Evolutionary conservation across 768 basidiomycete species (phyloP).

Genomic region (Cystobasidium tubakii): DNA sequence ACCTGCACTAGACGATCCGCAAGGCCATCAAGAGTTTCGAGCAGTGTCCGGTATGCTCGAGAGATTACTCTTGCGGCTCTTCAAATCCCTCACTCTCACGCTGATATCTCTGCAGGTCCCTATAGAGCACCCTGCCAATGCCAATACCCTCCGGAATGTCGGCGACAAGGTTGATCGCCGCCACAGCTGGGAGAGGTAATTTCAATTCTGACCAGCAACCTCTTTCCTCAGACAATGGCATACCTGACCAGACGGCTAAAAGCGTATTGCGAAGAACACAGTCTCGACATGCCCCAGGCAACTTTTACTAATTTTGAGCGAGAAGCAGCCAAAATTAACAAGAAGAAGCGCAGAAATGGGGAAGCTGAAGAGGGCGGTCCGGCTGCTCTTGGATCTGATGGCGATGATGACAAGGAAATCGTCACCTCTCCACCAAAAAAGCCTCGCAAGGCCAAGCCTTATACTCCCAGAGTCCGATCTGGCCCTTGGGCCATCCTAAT

Average conservation of each 20-base stretch:
- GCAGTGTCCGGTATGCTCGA: slow-evolving; percentile 2
- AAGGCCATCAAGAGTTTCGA: slow-evolving; percentile 26
- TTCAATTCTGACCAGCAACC: not conserved
- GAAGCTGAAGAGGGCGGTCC: not conserved
- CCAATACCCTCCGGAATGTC: not conserved
- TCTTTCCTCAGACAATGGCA: not conserved
- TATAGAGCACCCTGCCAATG: slow-evolving; percentile 8
- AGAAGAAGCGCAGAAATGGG: slow-evolving; percentile 22
- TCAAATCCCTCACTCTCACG: too few relatives aligned
- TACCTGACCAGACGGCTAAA: slow-evolving; percentile 25
- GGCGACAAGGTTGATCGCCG: slow-evolving; percentile 10
- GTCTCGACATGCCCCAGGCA: not conserved
- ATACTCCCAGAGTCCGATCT: slow-evolving; percentile 13
- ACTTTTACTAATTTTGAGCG: not conserved
- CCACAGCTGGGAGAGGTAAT: too few relatives aligned
- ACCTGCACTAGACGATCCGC: not conserved
- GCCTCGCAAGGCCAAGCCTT: not conserved
- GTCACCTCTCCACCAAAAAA: slow-evolving; percentile 15
- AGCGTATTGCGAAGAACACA: slow-evolving; percentile 7
- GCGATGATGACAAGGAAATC: slow-evolving; percentile 2
- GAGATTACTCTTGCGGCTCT: too few relatives aligned
- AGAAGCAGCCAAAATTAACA: slow-evolving; percentile 17
- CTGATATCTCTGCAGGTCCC: not conserved
- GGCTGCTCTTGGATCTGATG: not conserved
- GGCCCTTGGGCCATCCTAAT: slow-evolving; percentile 22